Evolutionary conservation across 2,329 filamentous ascomycete species (phyloP).

Genomic region (Scedosporium dehoogii): DNA sequence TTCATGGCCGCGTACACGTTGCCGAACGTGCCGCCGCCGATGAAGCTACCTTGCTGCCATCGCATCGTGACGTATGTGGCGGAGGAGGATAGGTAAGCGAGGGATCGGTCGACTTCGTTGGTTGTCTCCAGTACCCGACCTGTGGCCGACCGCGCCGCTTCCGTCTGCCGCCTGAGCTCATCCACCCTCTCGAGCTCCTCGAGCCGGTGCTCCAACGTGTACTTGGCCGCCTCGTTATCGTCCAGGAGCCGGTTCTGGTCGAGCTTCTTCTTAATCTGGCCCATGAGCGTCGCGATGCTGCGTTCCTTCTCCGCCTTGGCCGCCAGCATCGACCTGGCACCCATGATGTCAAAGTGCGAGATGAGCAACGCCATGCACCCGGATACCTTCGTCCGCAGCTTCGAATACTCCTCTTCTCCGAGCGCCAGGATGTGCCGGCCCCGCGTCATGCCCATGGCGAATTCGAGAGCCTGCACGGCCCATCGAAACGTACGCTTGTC

Average conservation of each 20-base stretch:
- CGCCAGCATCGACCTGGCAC: conserved; percentile 82
- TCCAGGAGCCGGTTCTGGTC: conserved; percentile 65
- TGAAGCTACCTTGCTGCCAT: conserved; percentile 98
- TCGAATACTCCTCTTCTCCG: conserved; percentile 77
- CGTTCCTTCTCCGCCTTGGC: conserved; percentile 89
- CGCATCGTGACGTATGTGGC: conserved; percentile 91
- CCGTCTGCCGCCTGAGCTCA: conserved; percentile 63
- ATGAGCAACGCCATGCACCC: conserved; percentile 97
- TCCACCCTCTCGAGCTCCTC: conserved; percentile 68
- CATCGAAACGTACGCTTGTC: conserved; percentile 95
- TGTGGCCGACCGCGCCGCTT: conserved; percentile 76
- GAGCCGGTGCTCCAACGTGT: conserved; percentile 67
- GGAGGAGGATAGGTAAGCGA: conserved; percentile 87
- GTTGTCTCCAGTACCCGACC: conserved; percentile 87
- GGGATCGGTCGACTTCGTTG: conserved; percentile 89
- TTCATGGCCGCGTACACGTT: conserved; percentile 98
- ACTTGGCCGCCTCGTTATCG: conserved; percentile 74
- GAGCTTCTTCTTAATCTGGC: conserved; percentile 59
- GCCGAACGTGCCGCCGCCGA: conserved; percentile 93
- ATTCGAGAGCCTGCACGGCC: conserved; percentile 91
- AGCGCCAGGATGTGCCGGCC: conserved; percentile 89
- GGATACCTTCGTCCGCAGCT: conserved; percentile 76
- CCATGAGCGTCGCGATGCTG: conserved; percentile 62
- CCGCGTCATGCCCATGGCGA: conserved; percentile 94
- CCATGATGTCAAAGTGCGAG: conserved; percentile 99